Conservation (phyloP, 345 rosid species). For the Sonneratia caseolaris region DNA sequence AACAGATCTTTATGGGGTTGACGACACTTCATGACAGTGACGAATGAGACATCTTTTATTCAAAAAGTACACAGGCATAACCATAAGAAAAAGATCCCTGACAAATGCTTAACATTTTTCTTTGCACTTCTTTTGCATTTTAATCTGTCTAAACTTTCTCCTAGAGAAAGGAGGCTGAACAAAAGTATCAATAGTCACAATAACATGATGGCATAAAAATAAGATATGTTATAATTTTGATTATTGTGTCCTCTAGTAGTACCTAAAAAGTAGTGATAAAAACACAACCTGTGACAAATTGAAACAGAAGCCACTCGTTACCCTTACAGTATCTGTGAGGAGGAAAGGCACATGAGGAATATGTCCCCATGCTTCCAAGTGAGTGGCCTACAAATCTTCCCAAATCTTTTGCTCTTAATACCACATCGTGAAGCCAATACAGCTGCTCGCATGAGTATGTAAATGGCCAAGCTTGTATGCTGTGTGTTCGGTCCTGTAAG, state of each 20-base stretch:
- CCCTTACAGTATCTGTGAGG: slow-evolving; percentile 84
- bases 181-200: background rate
- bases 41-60: background rate
- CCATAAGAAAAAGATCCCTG: background rate
- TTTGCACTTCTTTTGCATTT: background rate
- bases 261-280: background rate
- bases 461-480: slow-evolving; percentile 80
- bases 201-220: background rate
- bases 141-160: background rate
- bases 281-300: background rate
- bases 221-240: background rate
- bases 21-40: background rate
- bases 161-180: background rate
- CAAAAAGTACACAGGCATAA: background rate
- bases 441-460: slow-evolving; percentile 87
- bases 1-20: background rate
- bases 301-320: background rate
- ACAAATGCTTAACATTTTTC: background rate
- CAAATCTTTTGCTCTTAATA: slow-evolving; percentile 76
- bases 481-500: slow-evolving; percentile 73
- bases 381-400: slow-evolving; percentile 75
- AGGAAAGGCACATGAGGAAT: slow-evolving; percentile 93
- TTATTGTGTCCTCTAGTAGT: background rate
- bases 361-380: slow-evolving; percentile 97
- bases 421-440: slow-evolving; percentile 93